Conservation (phyloP, 192 early-diverging fungal species). For the Umbelopsis sp. region DNA sequence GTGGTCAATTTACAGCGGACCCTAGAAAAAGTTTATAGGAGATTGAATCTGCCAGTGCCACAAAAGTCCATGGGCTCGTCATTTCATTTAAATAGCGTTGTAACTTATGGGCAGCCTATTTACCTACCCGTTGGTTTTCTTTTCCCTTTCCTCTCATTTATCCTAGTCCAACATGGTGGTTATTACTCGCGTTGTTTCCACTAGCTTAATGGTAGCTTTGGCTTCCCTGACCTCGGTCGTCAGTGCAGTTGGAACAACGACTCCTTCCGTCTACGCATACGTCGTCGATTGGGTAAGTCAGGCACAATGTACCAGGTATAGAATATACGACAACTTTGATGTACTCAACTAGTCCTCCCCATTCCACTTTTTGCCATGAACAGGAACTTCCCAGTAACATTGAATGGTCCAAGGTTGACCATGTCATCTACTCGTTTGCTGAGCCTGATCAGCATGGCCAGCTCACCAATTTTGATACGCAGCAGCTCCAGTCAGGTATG, state of each 20-base stretch:
- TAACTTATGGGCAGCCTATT: background rate
- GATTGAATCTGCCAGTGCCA: background rate
- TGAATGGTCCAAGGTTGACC: slow-evolving; percentile 47
- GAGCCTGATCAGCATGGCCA: slow-evolving; percentile 38
- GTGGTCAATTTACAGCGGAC: background rate
- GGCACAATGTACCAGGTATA: background rate
- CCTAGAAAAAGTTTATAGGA: background rate
- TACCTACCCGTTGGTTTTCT: background rate
- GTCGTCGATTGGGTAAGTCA: slow-evolving; percentile 22
- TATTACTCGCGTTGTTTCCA: slow-evolving; percentile 1
- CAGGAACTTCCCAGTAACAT: slow-evolving; percentile 26
- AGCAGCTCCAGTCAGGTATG: slow-evolving; percentile 30
- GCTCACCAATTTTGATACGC: slow-evolving; percentile 35
- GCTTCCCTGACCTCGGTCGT: background rate
- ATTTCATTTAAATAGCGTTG: background rate
- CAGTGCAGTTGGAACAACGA: background rate
- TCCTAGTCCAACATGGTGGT: background rate
- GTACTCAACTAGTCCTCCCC: background rate
- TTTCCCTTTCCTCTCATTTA: slow-evolving; percentile 15
- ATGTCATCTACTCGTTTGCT: slow-evolving; percentile 62
- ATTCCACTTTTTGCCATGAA: background rate
- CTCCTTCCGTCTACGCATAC: background rate
- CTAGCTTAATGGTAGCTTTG: background rate
- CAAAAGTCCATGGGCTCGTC: background rate
- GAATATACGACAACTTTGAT: too few relatives aligned